Evolutionary conservation across 2,329 filamentous ascomycete species (phyloP).

Genomic region (Penicillium corylophilum): DNA sequence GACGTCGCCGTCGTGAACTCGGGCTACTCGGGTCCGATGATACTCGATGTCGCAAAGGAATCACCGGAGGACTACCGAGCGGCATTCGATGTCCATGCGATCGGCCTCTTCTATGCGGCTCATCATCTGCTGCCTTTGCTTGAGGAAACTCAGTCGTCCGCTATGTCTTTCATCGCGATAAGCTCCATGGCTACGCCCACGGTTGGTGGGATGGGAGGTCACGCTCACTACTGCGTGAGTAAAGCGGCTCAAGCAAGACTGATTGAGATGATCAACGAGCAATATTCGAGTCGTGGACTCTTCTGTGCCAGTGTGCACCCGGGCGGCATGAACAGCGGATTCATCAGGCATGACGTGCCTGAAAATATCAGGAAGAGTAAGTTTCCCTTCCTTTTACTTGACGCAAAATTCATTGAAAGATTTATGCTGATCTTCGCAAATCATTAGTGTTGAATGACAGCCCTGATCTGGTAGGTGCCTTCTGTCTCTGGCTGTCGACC

Average conservation of each 20-base stretch:
- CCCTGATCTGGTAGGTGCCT: background rate
- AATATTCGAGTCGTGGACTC: background rate
- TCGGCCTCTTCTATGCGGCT: background rate
- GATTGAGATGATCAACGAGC: background rate
- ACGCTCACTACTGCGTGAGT: slow-evolving; percentile 38
- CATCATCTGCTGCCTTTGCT: background rate
- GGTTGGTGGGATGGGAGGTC: slow-evolving; percentile 41
- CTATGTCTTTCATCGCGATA: slow-evolving; percentile 31
- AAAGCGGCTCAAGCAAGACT: background rate
- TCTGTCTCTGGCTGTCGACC: background rate
- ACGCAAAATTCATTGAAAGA: background rate
- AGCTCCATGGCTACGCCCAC: slow-evolving; percentile 35
- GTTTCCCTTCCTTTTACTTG: background rate
- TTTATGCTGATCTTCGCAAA: background rate
- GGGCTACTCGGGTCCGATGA: background rate
- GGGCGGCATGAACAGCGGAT: background rate
- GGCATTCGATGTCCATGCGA: background rate
- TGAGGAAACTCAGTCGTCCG: background rate
- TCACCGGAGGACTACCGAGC: background rate
- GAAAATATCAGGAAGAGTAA: background rate
- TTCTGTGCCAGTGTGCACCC: background rate
- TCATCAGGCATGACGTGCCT: background rate
- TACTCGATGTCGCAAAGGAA: background rate
- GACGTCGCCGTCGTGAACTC: background rate
- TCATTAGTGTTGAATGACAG: background rate